Percentiles rank a stretch among this genome's conserved stretches.
phyloP scores from a whole-genome alignment of 352 stramenopile genomes.

The Aphanomyces euteiches region DNA sequence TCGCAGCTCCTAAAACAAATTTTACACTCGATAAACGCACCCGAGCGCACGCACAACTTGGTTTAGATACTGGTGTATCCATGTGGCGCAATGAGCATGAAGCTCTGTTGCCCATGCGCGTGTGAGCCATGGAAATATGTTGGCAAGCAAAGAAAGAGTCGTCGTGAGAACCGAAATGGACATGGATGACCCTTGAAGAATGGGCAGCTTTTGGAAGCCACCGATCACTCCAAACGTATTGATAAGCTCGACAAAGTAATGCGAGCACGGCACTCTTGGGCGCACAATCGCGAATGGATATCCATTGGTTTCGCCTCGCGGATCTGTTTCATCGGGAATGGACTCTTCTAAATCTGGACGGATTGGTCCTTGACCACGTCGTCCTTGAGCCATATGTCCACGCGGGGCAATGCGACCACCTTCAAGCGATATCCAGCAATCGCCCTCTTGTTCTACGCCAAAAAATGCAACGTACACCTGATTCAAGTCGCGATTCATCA shows the following conservation, averaged over 20 bases:
- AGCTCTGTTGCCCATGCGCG: not conserved
- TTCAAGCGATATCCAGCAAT: conserved; percentile 17
- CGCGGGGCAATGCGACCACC: not conserved
- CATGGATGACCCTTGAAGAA: not conserved
- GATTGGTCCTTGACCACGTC: conserved; percentile 18
- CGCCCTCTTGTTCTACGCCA: conserved; percentile 6
- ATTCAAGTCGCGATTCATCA: conserved; percentile 6
- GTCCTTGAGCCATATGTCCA: conserved; percentile 1
- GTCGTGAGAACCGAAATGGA: conserved; percentile 10
- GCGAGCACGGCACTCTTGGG: conserved; percentile 18
- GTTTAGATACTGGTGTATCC: not conserved
- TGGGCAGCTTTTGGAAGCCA: conserved; percentile 27
- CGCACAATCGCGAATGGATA: conserved; percentile 11
- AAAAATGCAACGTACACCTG: conserved; percentile 26
- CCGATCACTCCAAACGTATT: conserved; percentile 26
- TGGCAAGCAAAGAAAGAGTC: conserved; percentile 15
- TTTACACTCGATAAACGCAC: not conserved
- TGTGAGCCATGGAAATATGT: conserved; percentile 25
- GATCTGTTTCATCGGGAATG: conserved; percentile 16
- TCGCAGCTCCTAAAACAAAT: conserved; percentile 21
- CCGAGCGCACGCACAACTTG: conserved; percentile 1
- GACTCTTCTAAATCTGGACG: conserved; percentile 20
- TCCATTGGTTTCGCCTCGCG: not conserved
- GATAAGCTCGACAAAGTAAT: conserved; percentile 21
- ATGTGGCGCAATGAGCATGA: not conserved